Base-by-base conservation (phyloP, 2,329 filamentous ascomycete genomes). In the Penicillium occitanis region DNA sequence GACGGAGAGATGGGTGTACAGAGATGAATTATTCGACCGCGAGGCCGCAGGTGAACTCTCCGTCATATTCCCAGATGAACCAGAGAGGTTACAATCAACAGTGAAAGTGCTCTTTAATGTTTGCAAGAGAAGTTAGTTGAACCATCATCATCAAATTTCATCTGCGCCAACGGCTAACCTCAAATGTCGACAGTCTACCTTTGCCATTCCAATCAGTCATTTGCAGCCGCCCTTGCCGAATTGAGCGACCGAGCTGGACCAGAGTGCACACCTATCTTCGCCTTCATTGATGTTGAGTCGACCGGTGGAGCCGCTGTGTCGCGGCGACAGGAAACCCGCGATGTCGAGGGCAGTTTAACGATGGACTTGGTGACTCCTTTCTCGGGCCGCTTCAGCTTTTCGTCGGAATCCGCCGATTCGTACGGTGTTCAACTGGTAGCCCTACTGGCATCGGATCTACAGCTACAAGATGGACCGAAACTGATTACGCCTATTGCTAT, bases 251-350 rank as follows among this genome's bases (percentile, higher is more conserved):
- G 76, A 58, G 78, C 79, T 35, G 77, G 77, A 44, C 74, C 72
- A 64, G 79, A 84, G 61, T 81, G 80, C 69, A 82, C 80, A 60
- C 85, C 85, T n/a, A 83, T 84, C 5, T 80, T 87, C 60, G 84
- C 85, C 22, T 81, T 87, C 53, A 80, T 86, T 70, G 84, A 86
- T 72, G 80, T 86, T 42, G 81, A 81, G 19, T 78, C 77, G 14
- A 69, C 68, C 71, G 71, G 80, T 75, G 73, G 81, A 73, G 71
- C 78, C 70, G 72, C 74, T 67, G 58, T 74, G 67, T 67, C 72
- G 48, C 72, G 74, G 61, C 73, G 75, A 40, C 73, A 73, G 67
- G 72, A 72, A 46, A 72, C 69, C 63, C 74, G 72, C 28, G 70
- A 70, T 22, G 76, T 73, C 17, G 75, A 71, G 71, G 69, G 69